Base-by-base conservation (phyloP, 2,329 filamentous ascomycete species). In the Trichophyton schoenleinii region DNA sequence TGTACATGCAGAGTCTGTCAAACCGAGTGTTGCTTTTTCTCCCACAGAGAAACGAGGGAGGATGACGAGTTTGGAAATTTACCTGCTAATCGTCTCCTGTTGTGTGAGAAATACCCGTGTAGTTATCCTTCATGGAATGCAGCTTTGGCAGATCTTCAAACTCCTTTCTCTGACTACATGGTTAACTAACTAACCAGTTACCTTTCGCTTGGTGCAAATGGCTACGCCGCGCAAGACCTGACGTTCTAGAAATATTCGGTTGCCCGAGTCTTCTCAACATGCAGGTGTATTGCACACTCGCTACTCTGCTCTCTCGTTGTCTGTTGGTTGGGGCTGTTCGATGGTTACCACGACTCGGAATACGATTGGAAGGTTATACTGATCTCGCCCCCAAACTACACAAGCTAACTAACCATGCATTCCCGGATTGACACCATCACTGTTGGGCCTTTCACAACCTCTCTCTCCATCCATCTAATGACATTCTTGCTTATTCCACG, bases 331-430 rank as follows among this genome's bases (percentile, higher is more conserved):
- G 52, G 52, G 52, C 49, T 55, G 18, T 38, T 20, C n/a, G 28
- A 22, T 55, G 28, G 31, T 28, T 28, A 55, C 52, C 52, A 55
- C 52, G 52, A 38, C 13, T 55, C 52, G n/a, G 52, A 6, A 36
- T 55, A 34, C 52, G 52, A 55, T 55, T 55, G 52, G 52, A 38
- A 55, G 52, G 34, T 28, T 55, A 38, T 55, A 6, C 15, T 25
- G 25, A 55, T 55, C 28, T 55, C 52, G 52, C 52, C 52, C 52
- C 52, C 52, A 55, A 55, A 55, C 52, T 36, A 28, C 52, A 55
- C 28, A 15, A 28, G 52, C 52, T 55, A 55, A 55, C 49, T 55
- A 55, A 55, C 13, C 18, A 7, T 55, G 52, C 52, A 55, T 34
- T 20, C 28, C 25, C 34, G 31, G n/a, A 36, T 55, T 55, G 28